Conservation (phyloP, 345 rosid genomes). For the Citrus australasica region DNA sequence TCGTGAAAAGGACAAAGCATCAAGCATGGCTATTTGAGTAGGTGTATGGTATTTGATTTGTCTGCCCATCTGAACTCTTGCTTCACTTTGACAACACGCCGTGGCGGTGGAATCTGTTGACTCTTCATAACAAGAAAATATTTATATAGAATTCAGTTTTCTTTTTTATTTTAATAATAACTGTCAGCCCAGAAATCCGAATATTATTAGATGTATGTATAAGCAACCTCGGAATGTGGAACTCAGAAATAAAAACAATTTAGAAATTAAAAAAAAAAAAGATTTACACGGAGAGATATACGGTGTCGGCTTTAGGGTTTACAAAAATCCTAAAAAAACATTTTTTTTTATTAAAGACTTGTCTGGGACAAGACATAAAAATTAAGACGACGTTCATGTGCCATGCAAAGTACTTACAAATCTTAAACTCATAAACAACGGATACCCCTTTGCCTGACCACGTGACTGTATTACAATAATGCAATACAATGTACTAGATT, state of each 20-base stretch:
- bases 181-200: not conserved
- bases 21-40: too few species aligned
- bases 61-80: not conserved
- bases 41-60: too few species aligned
- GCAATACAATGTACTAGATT: not conserved
- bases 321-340: not conserved
- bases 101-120: conserved; percentile 2
- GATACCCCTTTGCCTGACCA: not conserved
- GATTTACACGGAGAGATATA: not conserved
- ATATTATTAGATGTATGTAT: not conserved
- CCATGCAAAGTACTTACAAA: not conserved
- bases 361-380: not conserved
- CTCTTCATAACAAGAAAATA: not conserved
- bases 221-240: not conserved
- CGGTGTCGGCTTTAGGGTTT: not conserved
- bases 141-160: not conserved
- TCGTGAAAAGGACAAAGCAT: too few species aligned
- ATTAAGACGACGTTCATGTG: not conserved
- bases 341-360: not conserved
- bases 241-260: not conserved
- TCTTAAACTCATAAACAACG: not conserved
- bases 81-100: not conserved
- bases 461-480: conserved; percentile 7
- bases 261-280: too few species aligned
- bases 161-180: not conserved